A percentile compares a stretch with the other conserved stretches of the same genome.
These are phyloP conservation scores for Mycena amicta DNA, from an alignment of 768 basidiomycete genomes.

Conservation along the genomic window DNA sequence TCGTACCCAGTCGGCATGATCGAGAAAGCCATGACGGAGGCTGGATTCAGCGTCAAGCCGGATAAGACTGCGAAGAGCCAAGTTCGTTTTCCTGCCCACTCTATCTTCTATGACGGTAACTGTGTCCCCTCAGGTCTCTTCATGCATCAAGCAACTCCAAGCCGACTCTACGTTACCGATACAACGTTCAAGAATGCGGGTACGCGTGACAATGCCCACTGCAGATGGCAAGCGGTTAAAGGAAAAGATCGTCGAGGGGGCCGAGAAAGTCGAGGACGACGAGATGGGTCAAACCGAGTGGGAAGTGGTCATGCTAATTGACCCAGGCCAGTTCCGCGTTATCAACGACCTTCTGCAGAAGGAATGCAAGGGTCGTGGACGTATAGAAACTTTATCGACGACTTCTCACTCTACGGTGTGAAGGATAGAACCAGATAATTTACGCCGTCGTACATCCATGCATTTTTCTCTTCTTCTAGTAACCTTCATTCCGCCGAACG, in stretches of 20 bases:
- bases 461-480: constrained; percentile 1
- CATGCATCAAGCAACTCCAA: constrained; percentile 84
- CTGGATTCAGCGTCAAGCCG: constrained; percentile 87
- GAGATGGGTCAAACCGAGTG: constrained; percentile 75
- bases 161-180: constrained; percentile 86
- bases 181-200: constrained; percentile 90
- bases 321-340: constrained; percentile 87
- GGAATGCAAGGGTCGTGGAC: constrained; percentile 85
- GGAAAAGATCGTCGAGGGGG: constrained; percentile 69
- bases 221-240: constrained; percentile 68
- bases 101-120: no score
- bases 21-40: constrained; percentile 96
- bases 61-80: constrained; percentile 95
- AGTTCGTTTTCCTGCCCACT: constrained; percentile 42
- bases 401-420: constrained; percentile 51
- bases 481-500: constrained; percentile 23
- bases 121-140: constrained; percentile 65
- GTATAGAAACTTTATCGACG: constrained; percentile 81
- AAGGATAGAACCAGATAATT: constrained; percentile 6
- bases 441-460: background rate
- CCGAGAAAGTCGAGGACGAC: constrained; percentile 84
- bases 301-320: constrained; percentile 92
- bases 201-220: constrained; percentile 76
- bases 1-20: constrained; percentile 95
- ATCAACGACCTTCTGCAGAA: constrained; percentile 90